Percentiles rank a stretch among this genome's conserved stretches.
Evolutionary conservation across 148 eudicot species (phyloP).

Genomic region (Rhododendron henanense): DNA sequence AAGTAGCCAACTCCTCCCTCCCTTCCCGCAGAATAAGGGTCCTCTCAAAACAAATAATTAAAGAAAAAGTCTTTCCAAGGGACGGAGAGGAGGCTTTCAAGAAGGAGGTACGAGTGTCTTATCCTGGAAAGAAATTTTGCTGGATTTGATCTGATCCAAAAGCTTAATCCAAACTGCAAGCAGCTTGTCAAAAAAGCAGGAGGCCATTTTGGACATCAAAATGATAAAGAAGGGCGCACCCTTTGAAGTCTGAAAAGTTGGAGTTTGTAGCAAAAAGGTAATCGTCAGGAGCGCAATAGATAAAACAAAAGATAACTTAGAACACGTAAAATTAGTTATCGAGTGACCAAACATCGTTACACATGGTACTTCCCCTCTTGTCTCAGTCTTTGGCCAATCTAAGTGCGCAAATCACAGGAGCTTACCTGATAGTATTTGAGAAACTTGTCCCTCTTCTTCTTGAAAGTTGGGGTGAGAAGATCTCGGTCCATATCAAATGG

Average conservation of each 20-base stretch:
- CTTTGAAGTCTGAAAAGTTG: neutral
- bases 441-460: constrained; percentile 88
- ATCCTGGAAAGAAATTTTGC: neutral
- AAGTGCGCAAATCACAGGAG: neutral
- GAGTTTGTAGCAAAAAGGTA: neutral
- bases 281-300: neutral
- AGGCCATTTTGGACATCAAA: neutral
- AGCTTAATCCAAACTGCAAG: neutral
- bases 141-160: neutral
- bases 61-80: too few relatives aligned
- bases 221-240: neutral
- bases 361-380: neutral
- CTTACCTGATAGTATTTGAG: constrained; percentile 79
- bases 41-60: too few relatives aligned
- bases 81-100: too few relatives aligned
- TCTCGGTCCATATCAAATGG: constrained; percentile 91
- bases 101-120: neutral
- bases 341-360: neutral
- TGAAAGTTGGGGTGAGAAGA: constrained; percentile 83
- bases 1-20: too few relatives aligned
- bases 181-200: too few relatives aligned
- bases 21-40: too few relatives aligned
- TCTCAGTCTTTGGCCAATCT: neutral
- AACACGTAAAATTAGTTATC: neutral
- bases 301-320: neutral